Conservation (phyloP, 2,329 filamentous ascomycete genomes). For the Monosporascus sp. region DNA sequence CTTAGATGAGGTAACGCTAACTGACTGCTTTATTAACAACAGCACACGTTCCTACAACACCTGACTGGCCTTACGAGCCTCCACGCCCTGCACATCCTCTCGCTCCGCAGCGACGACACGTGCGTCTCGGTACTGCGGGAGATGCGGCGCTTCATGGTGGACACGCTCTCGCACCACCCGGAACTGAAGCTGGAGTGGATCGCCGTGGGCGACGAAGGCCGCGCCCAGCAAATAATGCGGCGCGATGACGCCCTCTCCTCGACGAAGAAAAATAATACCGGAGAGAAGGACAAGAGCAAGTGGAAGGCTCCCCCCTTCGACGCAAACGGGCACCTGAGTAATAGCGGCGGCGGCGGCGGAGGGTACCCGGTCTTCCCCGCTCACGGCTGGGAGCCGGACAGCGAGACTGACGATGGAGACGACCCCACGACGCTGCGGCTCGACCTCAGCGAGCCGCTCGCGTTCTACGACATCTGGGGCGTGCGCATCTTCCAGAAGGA, state of each 20-base stretch:
- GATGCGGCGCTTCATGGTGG: conserved; percentile 53
- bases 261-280: conserved; percentile 22
- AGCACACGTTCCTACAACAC: conserved; percentile 55
- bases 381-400: conserved; percentile 23
- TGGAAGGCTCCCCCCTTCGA: conserved; percentile 19
- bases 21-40: conserved; percentile 3
- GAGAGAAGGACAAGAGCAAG: conserved; percentile 30
- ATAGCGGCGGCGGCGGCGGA: conserved; percentile 7
- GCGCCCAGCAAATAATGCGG: conserved; percentile 44
- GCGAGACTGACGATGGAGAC: conserved; percentile 31
- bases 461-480: conserved; percentile 40
- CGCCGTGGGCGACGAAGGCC: conserved; percentile 45
- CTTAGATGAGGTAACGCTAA: conserved; percentile 1
- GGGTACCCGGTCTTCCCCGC: conserved; percentile 24
- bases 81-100: conserved; percentile 50
- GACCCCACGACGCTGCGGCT: conserved; percentile 27
- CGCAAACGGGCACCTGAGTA: background rate
- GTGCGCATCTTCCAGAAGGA: conserved; percentile 57
- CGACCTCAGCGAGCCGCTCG: conserved; percentile 33
- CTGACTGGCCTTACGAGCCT: conserved; percentile 43
- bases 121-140: conserved; percentile 53
- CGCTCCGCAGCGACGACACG: conserved; percentile 50
- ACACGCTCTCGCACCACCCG: conserved; percentile 51
- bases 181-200: conserved; percentile 54
- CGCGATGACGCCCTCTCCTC: conserved; percentile 8